Evolutionary conservation across 2,329 filamentous ascomycete species (phyloP), one percentile per base, ranked within the genome.

Genomic region (Juglanconis sp.): DNA sequence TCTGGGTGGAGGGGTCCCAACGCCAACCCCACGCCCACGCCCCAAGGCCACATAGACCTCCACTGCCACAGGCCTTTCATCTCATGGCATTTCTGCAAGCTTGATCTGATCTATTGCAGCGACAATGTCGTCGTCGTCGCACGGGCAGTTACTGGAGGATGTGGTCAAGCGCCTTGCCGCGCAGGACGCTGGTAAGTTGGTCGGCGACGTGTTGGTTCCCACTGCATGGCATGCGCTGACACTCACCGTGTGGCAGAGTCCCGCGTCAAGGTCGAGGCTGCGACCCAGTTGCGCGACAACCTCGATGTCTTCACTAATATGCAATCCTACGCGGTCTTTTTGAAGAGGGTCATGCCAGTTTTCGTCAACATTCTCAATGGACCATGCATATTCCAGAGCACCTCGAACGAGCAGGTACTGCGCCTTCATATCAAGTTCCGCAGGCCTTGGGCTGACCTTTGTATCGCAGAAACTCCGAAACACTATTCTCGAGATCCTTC

Each of bases 401-500:
- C 88, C 69, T 96, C 92, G 2, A 83, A 87, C 56, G 95, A 99
- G 71, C 95, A 98, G 82, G 90, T 92, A 74, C 72, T 83, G 68
- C 56, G 56, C 32, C 31, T 30, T 40, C 34, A 24, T 34, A 48
- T 31, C 3, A 46, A n/a, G 15, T 40, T 17, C 44, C 50, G 31
- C 52, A 58, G 57, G n/a, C 55, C 6, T 30, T 35, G 8, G 10
- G 35, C 67, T 72, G 63, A 72, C 56, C 9, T 57, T 24, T 24
- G 40, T 51, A 62, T 65, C 59, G 46, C 67, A 91, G 87, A 96
- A 92, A 85, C 80, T 99, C 66, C 91, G 95, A 65, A 95, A 95
- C 72, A 96, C 90, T 72, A 85, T 96, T 53, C 88, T 99, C 67
- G 96, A 99, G 75, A 96, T 97, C 67, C 81, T 99, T 35, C 92